Conservation (phyloP, 352 stramenopile genomes). For the Pythium chondricola region DNA sequence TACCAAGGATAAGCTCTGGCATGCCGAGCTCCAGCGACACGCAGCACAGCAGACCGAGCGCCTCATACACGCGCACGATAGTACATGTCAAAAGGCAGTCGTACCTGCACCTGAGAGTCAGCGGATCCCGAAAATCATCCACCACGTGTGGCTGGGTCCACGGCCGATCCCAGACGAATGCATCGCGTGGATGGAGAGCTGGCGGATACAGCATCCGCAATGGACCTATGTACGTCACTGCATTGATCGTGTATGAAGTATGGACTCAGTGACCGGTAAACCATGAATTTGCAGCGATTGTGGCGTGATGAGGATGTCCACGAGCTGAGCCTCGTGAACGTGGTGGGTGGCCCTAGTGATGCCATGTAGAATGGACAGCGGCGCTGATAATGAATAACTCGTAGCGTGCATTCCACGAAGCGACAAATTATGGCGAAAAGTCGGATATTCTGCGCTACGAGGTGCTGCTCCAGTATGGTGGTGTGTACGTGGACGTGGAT, state of each 20-base stretch:
- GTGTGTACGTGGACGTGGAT: conserved; percentile 69
- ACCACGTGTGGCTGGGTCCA: conserved; percentile 69
- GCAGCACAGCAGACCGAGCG: conserved; percentile 1
- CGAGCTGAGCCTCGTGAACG: conserved; percentile 23
- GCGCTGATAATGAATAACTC: too few species aligned
- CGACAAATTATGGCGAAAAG: conserved; percentile 62
- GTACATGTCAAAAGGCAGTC: too few species aligned
- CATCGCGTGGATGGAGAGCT: conserved; percentile 36
- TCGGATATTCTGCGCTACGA: conserved; percentile 74
- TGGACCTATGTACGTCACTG: conserved; percentile 20
- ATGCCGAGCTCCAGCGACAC: conserved; percentile 16
- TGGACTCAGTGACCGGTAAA: not conserved
- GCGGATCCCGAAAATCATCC: conserved; percentile 44
- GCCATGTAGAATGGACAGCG: too few species aligned
- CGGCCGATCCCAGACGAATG: conserved; percentile 21
- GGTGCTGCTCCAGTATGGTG: conserved; percentile 43
- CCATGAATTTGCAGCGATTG: conserved; percentile 21
- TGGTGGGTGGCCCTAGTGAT: too few species aligned
- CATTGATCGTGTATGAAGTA: not conserved
- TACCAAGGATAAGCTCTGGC: conserved; percentile 22
- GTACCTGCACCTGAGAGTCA: too few species aligned
- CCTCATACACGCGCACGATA: too few species aligned
- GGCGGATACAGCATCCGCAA: conserved; percentile 29
- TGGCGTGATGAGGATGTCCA: conserved; percentile 43
- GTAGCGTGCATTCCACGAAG: conserved; percentile 33